phyloP scores from a whole-genome alignment of 192 early-diverging fungal species.

The Coemansia interrupta region DNA sequence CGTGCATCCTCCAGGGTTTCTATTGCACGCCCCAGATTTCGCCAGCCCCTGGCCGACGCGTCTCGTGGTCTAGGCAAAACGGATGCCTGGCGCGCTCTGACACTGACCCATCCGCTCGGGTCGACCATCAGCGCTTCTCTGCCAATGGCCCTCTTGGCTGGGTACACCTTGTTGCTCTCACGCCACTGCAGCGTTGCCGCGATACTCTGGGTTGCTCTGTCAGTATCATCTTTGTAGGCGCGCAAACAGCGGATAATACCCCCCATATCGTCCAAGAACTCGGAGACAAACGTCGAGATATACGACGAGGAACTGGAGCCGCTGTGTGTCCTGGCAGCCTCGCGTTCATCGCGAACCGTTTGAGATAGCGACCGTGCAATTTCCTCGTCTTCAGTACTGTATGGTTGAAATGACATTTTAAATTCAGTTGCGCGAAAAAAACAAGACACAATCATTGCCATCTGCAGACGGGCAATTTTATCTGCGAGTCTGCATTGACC shows the following conservation, averaged over 20 bases:
- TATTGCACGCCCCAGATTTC: slow-evolving; percentile 19
- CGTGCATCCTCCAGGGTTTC: slow-evolving; percentile 42
- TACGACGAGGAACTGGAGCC: slow-evolving; percentile 18
- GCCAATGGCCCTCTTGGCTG: slow-evolving; percentile 4
- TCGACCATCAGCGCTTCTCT: slow-evolving; percentile 14
- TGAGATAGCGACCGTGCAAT: background rate
- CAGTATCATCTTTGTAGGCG: slow-evolving; percentile 17
- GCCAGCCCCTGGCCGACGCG: slow-evolving; percentile 3
- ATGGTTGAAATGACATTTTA: background rate
- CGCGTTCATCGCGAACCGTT: background rate
- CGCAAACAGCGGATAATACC: slow-evolving; percentile 19
- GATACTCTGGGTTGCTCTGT: background rate
- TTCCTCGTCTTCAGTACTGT: background rate
- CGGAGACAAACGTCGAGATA: slow-evolving; percentile 28
- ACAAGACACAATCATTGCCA: background rate
- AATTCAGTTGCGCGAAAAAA: background rate
- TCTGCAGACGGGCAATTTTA: too few relatives aligned
- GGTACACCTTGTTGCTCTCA: slow-evolving; percentile 41
- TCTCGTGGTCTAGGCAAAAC: slow-evolving; percentile 11
- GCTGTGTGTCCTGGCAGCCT: background rate
- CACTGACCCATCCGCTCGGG: slow-evolving; percentile 21
- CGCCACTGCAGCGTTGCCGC: slow-evolving; percentile 35
- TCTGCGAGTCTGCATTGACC: too few relatives aligned
- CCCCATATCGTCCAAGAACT: slow-evolving; percentile 34
- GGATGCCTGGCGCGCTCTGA: slow-evolving; percentile 26